Conservation (phyloP, 257 asterid species). For the Craterostigma plantagineum region DNA sequence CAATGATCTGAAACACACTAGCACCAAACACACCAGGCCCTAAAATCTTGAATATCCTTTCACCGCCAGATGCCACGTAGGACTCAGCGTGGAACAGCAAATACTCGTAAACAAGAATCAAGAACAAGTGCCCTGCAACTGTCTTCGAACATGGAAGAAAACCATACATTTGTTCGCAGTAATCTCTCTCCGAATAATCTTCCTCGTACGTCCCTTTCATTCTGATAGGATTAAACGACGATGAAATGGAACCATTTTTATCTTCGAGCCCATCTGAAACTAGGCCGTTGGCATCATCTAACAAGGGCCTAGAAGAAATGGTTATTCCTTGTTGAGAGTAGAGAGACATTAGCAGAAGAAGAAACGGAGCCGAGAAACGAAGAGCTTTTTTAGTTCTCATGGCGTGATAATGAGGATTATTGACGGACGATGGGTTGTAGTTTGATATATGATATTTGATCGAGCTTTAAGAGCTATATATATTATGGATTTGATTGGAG, state of each 20-base stretch:
- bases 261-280: constrained; percentile 12
- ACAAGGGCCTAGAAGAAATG: neutral
- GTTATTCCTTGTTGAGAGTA: too few species aligned
- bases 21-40: constrained; percentile 59
- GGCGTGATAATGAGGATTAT: too few species aligned
- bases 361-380: too few species aligned
- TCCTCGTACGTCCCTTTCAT: constrained; percentile 3
- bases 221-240: neutral
- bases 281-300: neutral
- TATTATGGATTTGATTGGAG: too few species aligned
- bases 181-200: neutral
- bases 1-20: constrained; percentile 36
- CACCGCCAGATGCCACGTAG: constrained; percentile 31
- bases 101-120: constrained; percentile 33
- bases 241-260: neutral
- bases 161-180: constrained; percentile 33
- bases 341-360: too few species aligned
- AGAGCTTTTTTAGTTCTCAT: too few species aligned
- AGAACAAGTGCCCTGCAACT: constrained; percentile 27
- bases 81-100: constrained; percentile 35
- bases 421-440: too few species aligned
- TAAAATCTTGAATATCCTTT: constrained; percentile 38
- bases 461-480: too few species aligned
- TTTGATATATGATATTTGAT: too few species aligned
- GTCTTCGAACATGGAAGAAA: constrained; percentile 31